Conservation (phyloP, 345 rosid genomes). For the Xanthoceras sorbifolium region DNA sequence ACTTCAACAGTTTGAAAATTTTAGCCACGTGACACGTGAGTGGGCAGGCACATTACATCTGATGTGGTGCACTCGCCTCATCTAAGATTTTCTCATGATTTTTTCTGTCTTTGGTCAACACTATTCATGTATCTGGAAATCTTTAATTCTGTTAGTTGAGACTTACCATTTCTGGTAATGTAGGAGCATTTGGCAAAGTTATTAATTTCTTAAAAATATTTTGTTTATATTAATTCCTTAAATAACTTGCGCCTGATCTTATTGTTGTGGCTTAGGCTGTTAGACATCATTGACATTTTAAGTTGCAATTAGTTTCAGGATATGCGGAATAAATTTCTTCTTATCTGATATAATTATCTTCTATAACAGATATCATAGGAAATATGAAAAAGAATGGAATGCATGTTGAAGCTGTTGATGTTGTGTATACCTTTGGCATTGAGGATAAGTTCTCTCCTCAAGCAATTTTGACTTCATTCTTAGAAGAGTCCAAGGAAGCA, state of each 20-base stretch:
- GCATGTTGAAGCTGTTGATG: conserved; percentile 65
- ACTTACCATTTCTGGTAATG: background rate
- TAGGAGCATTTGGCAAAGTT: background rate
- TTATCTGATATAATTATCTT: conserved; percentile 10
- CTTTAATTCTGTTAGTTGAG: background rate
- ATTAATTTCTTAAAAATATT: background rate
- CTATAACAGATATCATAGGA: conserved; percentile 52
- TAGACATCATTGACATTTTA: background rate
- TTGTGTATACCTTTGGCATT: conserved; percentile 52
- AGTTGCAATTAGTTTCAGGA: background rate
- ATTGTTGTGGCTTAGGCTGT: background rate
- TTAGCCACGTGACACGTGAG: background rate
- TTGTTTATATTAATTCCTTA: background rate
- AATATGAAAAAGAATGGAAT: conserved; percentile 50
- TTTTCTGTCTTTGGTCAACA: background rate
- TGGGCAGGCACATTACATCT: background rate
- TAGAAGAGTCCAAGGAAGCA: conserved; percentile 53
- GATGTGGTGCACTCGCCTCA: background rate
- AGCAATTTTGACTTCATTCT: conserved; percentile 46
- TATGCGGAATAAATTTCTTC: background rate
- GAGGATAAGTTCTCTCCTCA: conserved; percentile 61
- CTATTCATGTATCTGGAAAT: background rate
- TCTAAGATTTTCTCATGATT: background rate
- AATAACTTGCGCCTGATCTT: background rate
- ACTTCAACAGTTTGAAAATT: background rate